A percentile compares a stretch with the other conserved stretches of the same genome.
Evolutionary conservation across 129 eudicot species (phyloP).

Genomic region (Cynara cardunculus): DNA sequence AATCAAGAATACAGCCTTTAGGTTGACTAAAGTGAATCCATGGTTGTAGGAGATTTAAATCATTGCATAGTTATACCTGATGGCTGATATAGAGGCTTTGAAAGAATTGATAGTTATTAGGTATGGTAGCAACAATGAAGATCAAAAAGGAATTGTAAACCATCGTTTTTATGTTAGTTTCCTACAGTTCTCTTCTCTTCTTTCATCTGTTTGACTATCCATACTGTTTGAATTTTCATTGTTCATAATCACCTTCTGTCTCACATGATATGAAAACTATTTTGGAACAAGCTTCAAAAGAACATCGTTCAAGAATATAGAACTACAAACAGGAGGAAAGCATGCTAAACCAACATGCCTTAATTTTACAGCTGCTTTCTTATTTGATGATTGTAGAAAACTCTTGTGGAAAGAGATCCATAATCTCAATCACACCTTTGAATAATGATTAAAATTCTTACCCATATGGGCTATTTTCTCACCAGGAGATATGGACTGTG

Average conservation of each 20-base stretch:
- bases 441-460: not conserved
- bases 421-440: not conserved
- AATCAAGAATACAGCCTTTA: not conserved
- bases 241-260: not conserved
- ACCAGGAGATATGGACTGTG: not conserved
- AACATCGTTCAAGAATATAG: not conserved
- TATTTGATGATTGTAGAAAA: not conserved
- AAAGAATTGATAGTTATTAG: too few relatives aligned
- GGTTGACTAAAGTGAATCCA: not conserved
- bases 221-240: not conserved
- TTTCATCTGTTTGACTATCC: not conserved
- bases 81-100: too few relatives aligned
- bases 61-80: too few relatives aligned
- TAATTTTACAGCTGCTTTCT: constrained; percentile 6
- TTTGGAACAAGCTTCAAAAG: not conserved
- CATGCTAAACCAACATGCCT: not conserved
- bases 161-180: not conserved
- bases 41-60: not conserved
- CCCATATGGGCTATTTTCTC: not conserved
- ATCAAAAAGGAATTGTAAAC: too few relatives aligned
- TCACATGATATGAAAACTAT: not conserved
- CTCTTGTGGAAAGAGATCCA: not conserved
- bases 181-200: not conserved
- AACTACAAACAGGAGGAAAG: not conserved
- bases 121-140: too few relatives aligned